phyloP scores from a whole-genome alignment of 2,329 filamentous ascomycete genomes.

The Alternaria longipes region DNA sequence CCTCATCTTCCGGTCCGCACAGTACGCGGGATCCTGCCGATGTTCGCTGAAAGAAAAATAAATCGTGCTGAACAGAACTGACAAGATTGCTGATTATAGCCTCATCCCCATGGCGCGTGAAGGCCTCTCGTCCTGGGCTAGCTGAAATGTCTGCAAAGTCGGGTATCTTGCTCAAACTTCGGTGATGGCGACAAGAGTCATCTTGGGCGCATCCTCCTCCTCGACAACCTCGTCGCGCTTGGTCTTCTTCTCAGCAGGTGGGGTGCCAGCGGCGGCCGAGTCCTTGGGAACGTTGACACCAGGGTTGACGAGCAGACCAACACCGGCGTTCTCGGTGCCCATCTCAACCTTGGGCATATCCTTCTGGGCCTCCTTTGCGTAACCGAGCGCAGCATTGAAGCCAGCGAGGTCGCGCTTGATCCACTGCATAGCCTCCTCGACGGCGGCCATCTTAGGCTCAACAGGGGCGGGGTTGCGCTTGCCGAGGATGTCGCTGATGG shows the following conservation, averaged over 20 bases:
- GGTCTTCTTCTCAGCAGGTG: conserved; percentile 13
- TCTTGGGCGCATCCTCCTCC: conserved; percentile 47
- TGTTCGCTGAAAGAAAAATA: conserved; percentile 17
- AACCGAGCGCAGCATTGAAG: conserved; percentile 60
- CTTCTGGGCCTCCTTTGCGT: conserved; percentile 58
- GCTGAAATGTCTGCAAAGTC: background rate
- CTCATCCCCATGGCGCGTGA: background rate
- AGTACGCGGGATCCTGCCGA: conserved; percentile 10
- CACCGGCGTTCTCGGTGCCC: conserved; percentile 58
- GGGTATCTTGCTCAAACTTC: conserved; percentile 40
- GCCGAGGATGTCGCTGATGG: conserved; percentile 34
- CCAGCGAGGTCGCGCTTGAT: conserved; percentile 60
- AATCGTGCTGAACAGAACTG: background rate
- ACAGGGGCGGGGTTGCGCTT: conserved; percentile 40
- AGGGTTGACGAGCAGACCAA: conserved; percentile 50
- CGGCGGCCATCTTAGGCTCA: conserved; percentile 41
- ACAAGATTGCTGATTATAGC: background rate
- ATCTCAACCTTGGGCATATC: conserved; percentile 61
- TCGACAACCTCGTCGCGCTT: conserved; percentile 45
- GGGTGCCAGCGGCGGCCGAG: conserved; percentile 50
- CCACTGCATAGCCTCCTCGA: conserved; percentile 47
- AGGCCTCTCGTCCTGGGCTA: background rate
- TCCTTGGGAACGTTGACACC: conserved; percentile 51
- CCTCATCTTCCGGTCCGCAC: conserved; percentile 20
- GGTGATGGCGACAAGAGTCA: conserved; percentile 53